phyloP scores from a whole-genome alignment of 2,329 filamentous ascomycete genomes.

The Aspergillus jensenii region DNA sequence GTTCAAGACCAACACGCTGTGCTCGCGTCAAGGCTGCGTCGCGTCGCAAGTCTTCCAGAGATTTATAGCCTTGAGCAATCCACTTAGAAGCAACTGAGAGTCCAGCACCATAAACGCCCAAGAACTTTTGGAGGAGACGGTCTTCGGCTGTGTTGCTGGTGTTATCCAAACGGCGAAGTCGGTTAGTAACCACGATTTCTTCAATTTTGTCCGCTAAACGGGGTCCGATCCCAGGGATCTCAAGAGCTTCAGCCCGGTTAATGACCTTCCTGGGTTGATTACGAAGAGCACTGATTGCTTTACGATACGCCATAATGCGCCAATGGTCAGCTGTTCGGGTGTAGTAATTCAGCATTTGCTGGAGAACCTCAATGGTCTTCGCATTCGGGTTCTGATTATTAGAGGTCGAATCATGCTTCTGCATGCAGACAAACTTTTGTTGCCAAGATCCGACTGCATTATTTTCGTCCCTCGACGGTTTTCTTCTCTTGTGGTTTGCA shows the following conservation, averaged over 20 bases:
- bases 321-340: conserved; percentile 72
- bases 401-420: conserved; percentile 49
- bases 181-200: conserved; percentile 76
- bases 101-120: conserved; percentile 78
- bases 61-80: conserved; percentile 72
- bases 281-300: conserved; percentile 70
- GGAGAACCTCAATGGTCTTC: conserved; percentile 71
- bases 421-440: conserved; percentile 59
- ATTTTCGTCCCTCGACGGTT: conserved; percentile 4
- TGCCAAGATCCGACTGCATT: conserved; percentile 29
- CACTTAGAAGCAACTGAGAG: conserved; percentile 69
- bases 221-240: conserved; percentile 67
- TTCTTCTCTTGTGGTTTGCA: conserved; percentile 15
- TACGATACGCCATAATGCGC: conserved; percentile 73
- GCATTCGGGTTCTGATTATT: conserved; percentile 66
- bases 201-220: conserved; percentile 82
- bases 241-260: conserved; percentile 67
- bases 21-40: conserved; percentile 65
- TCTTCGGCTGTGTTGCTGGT: conserved; percentile 67
- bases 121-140: conserved; percentile 65
- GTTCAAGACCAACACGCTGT: conserved; percentile 74
- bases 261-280: conserved; percentile 63
- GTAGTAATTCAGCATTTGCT: conserved; percentile 79
- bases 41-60: conserved; percentile 67
- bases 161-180: conserved; percentile 70